Conservation (phyloP, 495 filamentous ascomycete species). For the Clohesyomyces aquaticus region DNA sequence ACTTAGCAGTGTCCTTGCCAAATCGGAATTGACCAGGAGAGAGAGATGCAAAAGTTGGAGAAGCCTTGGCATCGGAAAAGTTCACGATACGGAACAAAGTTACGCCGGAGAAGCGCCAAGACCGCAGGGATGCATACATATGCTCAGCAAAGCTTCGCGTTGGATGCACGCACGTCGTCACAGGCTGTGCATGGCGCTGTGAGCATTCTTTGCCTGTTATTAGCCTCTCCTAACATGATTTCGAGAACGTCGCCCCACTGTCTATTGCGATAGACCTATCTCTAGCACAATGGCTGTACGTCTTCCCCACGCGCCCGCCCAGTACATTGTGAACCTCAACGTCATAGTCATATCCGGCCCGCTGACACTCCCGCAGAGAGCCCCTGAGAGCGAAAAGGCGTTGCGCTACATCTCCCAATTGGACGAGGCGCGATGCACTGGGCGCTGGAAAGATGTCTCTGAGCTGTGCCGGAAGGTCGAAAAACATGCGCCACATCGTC, state of each 20-base stretch:
- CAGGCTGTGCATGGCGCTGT: constrained; percentile 2
- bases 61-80: constrained; percentile 12
- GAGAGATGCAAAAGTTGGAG: not conserved
- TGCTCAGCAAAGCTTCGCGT: not conserved
- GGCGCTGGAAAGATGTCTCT: constrained; percentile 85
- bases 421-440: constrained; percentile 83
- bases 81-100: constrained; percentile 9
- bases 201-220: constrained; percentile 4
- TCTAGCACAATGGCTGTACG: constrained; percentile 35
- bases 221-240: constrained; percentile 29
- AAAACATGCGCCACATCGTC: constrained; percentile 86
- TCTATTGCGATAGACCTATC: constrained; percentile 32
- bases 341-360: constrained; percentile 33
- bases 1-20: not conserved
- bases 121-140: constrained; percentile 6
- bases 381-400: constrained; percentile 65
- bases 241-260: not conserved
- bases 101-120: constrained; percentile 13
- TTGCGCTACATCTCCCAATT: constrained; percentile 76
- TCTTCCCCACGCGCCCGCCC: constrained; percentile 5
- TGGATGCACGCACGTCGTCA: not conserved
- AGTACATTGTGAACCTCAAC: constrained; percentile 30
- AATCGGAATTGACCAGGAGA: not conserved
- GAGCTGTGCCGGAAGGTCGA: constrained; percentile 88
- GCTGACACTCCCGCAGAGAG: constrained; percentile 26